phyloP scores from a whole-genome alignment of 495 filamentous ascomycete species.

The Aspergillus sparsus region DNA sequence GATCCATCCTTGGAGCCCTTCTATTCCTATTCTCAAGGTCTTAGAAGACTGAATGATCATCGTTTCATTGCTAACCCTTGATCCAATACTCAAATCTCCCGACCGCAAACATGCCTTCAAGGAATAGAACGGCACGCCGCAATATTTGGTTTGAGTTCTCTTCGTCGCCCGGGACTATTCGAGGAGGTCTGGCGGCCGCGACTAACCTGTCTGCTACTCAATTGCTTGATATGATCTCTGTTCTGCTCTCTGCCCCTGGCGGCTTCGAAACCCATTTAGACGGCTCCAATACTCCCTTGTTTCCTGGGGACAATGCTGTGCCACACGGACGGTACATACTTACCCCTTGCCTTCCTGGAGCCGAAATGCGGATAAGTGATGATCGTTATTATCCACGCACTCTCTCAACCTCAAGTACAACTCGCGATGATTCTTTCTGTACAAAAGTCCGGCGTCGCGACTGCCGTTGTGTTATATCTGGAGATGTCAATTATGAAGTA shows the following conservation, averaged over 20 bases:
- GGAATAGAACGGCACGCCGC: background rate
- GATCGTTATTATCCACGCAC: background rate
- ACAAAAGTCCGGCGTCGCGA: background rate
- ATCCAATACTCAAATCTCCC: no score
- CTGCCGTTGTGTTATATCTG: background rate
- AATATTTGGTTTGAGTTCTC: slow-evolving; percentile 6
- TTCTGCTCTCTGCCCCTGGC: background rate
- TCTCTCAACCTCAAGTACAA: background rate
- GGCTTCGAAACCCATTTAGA: background rate
- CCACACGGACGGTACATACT: background rate
- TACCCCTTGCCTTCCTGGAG: background rate
- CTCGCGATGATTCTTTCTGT: background rate
- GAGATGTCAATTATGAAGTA: background rate
- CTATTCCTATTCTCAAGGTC: no score
- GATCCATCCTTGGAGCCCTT: no score
- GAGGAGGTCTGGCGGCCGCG: background rate
- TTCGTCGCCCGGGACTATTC: background rate
- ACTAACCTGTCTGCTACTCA: background rate
- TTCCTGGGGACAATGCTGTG: background rate
- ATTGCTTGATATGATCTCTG: background rate
- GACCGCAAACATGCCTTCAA: no score
- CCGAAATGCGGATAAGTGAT: background rate
- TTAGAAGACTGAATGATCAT: no score
- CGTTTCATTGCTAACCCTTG: no score
- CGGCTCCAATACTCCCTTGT: background rate